Evolutionary conservation across 73 alveolate genomes (phyloP), one percentile per base, ranked within the genome.

Genomic region (Durusdinium trenchii): DNA sequence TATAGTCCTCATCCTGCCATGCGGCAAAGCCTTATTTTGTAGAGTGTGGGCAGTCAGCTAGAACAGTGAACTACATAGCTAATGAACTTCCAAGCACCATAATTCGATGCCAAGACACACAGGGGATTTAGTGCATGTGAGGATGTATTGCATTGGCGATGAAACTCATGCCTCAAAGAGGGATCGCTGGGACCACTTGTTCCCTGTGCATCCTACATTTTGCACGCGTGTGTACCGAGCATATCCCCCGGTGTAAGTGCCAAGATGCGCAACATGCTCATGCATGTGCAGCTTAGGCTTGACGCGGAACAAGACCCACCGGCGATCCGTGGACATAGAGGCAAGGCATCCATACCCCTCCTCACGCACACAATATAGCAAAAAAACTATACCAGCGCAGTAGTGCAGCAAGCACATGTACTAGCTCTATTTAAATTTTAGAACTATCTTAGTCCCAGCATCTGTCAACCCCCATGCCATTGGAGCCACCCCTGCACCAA

Each of bases 381-480:
- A 62, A 23, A 7, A 26, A 26, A 26, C 38, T 40, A 23, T 26
- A 62, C 20, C 38, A 4, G 7, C 32, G 5, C 43, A 71, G 26
- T 3, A 14, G 84, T 26, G 35, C 36, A 71, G 28, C 35, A 71
- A 6, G 5, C 3, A 10, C 10, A 4, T 20, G 51, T 36, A 71
- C 38, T 5, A n/a, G 26, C 3, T 10, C 26, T 32, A 51, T 26
- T 26, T 36, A 3, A 36, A 71, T 7, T 57, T 57, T 57, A 23
- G 32, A 57, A 16, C 23, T 57, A 16, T 57, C 23, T 57, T 12
- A 16, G 32, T 20, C 18, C 84, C 3, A 71, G 84, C 52, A 28
- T 71, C 84, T 71, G 84, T 71, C 84, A 71, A 6, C 51, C 84
- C 84, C 84, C 84, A 71, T 10, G 43, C 84, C 47, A 71, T 36